A percentile compares a stretch with the other conserved stretches of the same genome.
phyloP scores from a whole-genome alignment of 169 alveolate genomes.

The Eimeria necatrix region DNA sequence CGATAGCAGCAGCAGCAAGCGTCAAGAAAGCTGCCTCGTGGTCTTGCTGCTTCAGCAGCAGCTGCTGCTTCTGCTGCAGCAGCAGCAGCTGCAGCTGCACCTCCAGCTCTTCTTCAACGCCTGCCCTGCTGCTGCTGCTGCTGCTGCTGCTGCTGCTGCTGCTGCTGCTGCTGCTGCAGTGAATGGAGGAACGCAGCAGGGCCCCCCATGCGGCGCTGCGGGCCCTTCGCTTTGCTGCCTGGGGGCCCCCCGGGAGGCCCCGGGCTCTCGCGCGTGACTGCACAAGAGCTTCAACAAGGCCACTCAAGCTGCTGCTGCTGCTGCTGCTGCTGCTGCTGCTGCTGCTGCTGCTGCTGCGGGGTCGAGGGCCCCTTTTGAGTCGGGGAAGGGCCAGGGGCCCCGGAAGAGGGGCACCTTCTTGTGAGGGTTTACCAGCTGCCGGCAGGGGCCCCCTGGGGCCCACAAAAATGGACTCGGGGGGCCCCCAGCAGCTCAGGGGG shows the following conservation, averaged over 20 bases:
- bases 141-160: background rate
- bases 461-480: background rate
- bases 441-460: background rate
- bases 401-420: background rate
- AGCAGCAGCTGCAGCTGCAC: background rate
- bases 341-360: background rate
- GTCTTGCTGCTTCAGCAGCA: background rate
- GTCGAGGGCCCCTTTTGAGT: background rate
- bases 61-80: background rate
- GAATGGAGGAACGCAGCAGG: background rate
- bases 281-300: background rate
- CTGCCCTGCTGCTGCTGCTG: too few species aligned
- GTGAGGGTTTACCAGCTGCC: background rate
- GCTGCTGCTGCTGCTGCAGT: background rate
- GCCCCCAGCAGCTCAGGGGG: background rate
- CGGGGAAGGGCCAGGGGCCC: background rate
- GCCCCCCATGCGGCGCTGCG: conserved; percentile 59
- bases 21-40: background rate
- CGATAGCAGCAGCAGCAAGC: conserved; percentile 6
- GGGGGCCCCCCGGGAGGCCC: conserved; percentile 1
- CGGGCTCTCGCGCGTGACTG: background rate
- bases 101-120: too few species aligned
- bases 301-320: background rate
- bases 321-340: conserved; percentile 51
- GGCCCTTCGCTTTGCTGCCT: background rate